Base-by-base conservation (phyloP, 768 basidiomycete genomes). In the Macrolepiota albuminosa region DNA sequence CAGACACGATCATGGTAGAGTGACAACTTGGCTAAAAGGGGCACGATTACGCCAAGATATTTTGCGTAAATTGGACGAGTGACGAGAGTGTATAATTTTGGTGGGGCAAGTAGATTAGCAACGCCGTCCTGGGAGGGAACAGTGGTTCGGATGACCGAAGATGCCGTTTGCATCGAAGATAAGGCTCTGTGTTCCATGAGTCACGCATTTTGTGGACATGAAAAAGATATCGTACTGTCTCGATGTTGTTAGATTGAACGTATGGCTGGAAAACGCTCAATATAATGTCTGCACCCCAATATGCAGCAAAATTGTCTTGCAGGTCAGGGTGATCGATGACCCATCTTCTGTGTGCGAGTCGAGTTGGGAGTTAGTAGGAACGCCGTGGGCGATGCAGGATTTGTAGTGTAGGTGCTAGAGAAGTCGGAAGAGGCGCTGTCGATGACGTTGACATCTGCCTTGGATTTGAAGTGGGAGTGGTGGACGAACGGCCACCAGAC, bases 101-200 rank as follows among this genome's bases (percentile, higher is more conserved):
- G 74, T 42, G 65, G 66, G 66, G 61, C 39, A 53, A 78, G 66
- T 24, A 89, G 77, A 55, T 76, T 70, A 43, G 77, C 69, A 40
- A 80, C 82, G 42, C 87, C 89, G 24, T 73, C n/a, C 69, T 8
- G 81, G 83, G 18, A 95, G 77, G 1, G 93, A 86, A 62, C 76
- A 79, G 72, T 97, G 95, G 69, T 97, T 97, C 2, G 91, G 91
- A 67, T 96, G 95, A 4, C 76, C 77, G n/a, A 93, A 92, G 14
- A 96, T 75, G 2, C 94, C 95, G 2, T 66, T 64, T 0, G 73
- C 59, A 71, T 97, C 95, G 68, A 96, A 97, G 0, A 93, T 95
- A 51, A 97, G 76, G 50, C 96, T 85, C 93, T 95, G 56, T 47
- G 13, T 55, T 50, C 31, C 50, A 46, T 51, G 43, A 63, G 51